phyloP scores from a whole-genome alignment of 1,284 basidiomycete genomes.

The Puccinia novopanici region DNA sequence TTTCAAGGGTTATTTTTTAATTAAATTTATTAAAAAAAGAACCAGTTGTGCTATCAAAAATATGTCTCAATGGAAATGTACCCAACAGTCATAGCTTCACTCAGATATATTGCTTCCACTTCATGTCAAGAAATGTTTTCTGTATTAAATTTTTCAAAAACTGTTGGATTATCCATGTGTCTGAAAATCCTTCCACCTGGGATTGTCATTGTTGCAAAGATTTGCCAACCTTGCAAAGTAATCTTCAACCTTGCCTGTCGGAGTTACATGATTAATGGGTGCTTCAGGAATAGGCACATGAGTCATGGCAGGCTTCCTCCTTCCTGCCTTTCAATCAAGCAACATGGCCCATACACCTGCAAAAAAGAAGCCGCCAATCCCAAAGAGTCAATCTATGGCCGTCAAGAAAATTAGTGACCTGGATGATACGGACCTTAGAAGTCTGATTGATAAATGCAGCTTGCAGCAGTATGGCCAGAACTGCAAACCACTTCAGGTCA shows the following conservation, averaged over 20 bases:
- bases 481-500: constrained; percentile 10
- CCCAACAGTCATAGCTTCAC: background rate
- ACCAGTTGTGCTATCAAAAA: background rate
- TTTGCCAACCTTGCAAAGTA: background rate
- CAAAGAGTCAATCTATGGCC: background rate
- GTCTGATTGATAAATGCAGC: background rate
- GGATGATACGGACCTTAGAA: background rate
- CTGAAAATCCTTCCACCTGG: too few relatives aligned
- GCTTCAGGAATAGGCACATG: background rate
- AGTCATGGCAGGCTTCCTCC: background rate
- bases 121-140: background rate
- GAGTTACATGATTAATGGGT: background rate
- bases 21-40: constrained; percentile 3
- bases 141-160: background rate
- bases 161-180: too few relatives aligned
- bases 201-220: background rate
- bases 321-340: background rate
- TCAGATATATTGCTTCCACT: background rate
- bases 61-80: background rate
- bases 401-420: background rate
- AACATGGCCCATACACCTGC: background rate
- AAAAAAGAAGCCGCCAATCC: background rate
- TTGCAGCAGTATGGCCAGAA: background rate
- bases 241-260: too few relatives aligned
- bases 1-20: background rate